Evolutionary conservation across 2,329 filamentous ascomycete species (phyloP).

Genomic region (Fusarium protoensiforme): DNA sequence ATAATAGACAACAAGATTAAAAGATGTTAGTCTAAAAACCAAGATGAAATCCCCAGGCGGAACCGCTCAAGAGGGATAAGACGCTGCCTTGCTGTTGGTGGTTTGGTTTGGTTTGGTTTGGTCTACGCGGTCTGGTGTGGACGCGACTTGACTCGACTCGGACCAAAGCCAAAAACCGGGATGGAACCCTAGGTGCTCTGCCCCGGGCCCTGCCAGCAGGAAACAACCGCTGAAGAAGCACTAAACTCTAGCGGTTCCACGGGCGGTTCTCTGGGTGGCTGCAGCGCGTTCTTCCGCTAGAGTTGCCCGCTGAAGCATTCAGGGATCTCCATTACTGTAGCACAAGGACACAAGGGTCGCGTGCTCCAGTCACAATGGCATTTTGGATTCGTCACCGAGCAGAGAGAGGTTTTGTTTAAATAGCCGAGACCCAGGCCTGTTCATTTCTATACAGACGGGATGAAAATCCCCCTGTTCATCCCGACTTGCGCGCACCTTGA

Average conservation of each 20-base stretch:
- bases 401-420: neutral
- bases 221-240: slow-evolving; percentile 28
- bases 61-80: neutral
- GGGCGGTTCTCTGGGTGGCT: slow-evolving; percentile 4
- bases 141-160: slow-evolving; percentile 30
- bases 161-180: slow-evolving; percentile 8
- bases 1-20: neutral
- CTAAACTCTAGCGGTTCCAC: slow-evolving; percentile 32
- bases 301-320: too few relatives aligned
- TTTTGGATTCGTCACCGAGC: neutral
- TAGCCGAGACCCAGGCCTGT: neutral
- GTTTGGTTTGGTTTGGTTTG: slow-evolving; percentile 2
- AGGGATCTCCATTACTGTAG: neutral
- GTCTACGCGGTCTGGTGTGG: slow-evolving; percentile 28
- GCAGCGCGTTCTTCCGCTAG: slow-evolving; percentile 20
- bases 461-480: neutral
- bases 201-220: slow-evolving; percentile 2
- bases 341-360: slow-evolving; percentile 11
- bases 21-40: neutral
- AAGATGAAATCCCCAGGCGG: neutral
- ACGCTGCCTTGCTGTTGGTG: slow-evolving; percentile 9
- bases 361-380: slow-evolving; percentile 7
- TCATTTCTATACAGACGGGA: neutral
- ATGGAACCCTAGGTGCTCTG: too few relatives aligned
- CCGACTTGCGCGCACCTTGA: slow-evolving; percentile 14